These are phyloP conservation scores for Pezicula radicicola DNA, from an alignment of 2,329 filamentous ascomycete genomes.

Conservation along the genomic window DNA sequence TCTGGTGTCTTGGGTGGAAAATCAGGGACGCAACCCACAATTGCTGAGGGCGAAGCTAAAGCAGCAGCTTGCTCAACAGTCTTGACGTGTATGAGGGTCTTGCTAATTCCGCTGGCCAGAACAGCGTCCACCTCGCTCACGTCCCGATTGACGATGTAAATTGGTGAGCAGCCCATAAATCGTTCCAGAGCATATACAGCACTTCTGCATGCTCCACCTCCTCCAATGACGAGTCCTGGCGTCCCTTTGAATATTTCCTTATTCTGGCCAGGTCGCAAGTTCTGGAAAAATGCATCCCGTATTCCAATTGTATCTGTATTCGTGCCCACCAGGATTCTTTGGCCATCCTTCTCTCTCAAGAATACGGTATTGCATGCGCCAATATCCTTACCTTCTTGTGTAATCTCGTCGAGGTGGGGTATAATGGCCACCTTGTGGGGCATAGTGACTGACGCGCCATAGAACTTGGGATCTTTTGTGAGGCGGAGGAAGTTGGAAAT, in stretches of 20 bases:
- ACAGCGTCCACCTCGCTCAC: conserved; percentile 15
- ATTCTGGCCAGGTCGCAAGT: conserved; percentile 39
- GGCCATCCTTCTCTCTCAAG: conserved; percentile 28
- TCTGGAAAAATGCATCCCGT: conserved; percentile 44
- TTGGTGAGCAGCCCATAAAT: conserved; percentile 11
- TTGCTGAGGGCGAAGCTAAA: conserved; percentile 8
- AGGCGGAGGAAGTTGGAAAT: conserved; percentile 46
- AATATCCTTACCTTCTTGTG: conserved; percentile 66
- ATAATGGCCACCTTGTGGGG: conserved; percentile 78
- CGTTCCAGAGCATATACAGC: conserved; percentile 61
- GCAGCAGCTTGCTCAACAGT: conserved; percentile 11
- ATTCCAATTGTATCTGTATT: conserved; percentile 80
- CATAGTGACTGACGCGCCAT: conserved; percentile 76
- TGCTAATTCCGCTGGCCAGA: conserved; percentile 13
- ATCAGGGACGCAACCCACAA: conserved; percentile 18
- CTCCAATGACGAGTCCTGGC: conserved; percentile 61
- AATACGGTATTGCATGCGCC: conserved; percentile 80
- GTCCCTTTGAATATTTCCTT: conserved; percentile 27
- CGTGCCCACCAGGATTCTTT: conserved; percentile 45
- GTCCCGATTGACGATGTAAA: conserved; percentile 19
- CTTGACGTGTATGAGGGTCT: conserved; percentile 14
- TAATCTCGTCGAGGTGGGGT: conserved; percentile 67
- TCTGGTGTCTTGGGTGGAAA: conserved; percentile 15
- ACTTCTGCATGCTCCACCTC: conserved; percentile 71
- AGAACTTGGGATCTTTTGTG: conserved; percentile 55